Evolutionary conservation across 768 basidiomycete species (phyloP), one percentile per base, ranked within the genome.

Genomic region (Gymnopilus junonius): DNA sequence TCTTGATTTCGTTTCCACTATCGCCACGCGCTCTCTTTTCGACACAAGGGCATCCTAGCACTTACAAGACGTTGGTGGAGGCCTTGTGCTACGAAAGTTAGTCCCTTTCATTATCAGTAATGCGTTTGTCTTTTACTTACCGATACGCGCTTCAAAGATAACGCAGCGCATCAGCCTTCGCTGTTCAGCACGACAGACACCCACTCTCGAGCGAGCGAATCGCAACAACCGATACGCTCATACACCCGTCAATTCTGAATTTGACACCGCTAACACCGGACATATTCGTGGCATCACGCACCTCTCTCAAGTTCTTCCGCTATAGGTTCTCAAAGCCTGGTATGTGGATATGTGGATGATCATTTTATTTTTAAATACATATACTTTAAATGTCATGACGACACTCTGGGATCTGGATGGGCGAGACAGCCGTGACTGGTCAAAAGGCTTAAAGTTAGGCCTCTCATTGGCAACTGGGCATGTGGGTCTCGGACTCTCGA

Each of bases 81-180:
- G 27, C 57, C 51, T 63, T 63, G 42, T 63, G 20, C 62, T 54
- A 35, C 37, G 57, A 63, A 63, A 4, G 50, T 51, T 4, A 4
- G 14, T 58, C 17, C 48, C 61, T 56, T 62, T 62, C 29, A 56
- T n/a, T 29, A 20, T 8, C n/a, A 21, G 21, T 42, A 7, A 14
- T 14, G 34, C n/a, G 15, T 32, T 51, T 17, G 32, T 32, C 48
- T 32, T n/a, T n/a, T n/a, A n/a, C n/a, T n/a, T n/a, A n/a, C n/a
- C n/a, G n/a, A n/a, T n/a, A n/a, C n/a, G n/a, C n/a, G n/a, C n/a
- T n/a, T n/a, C n/a, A n/a, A n/a, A n/a, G n/a, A n/a, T n/a, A n/a
- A n/a, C n/a, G n/a, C n/a, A n/a, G n/a, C 8, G 15, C 45, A 20
- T n/a, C 29, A 29, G 17, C 29, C 48, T 51, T 51, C 48, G 48